Percentiles rank a stretch among this genome's conserved stretches.
Evolutionary conservation across 768 basidiomycete species (phyloP).

Genomic region (Lepiota brunneoincarnata): DNA sequence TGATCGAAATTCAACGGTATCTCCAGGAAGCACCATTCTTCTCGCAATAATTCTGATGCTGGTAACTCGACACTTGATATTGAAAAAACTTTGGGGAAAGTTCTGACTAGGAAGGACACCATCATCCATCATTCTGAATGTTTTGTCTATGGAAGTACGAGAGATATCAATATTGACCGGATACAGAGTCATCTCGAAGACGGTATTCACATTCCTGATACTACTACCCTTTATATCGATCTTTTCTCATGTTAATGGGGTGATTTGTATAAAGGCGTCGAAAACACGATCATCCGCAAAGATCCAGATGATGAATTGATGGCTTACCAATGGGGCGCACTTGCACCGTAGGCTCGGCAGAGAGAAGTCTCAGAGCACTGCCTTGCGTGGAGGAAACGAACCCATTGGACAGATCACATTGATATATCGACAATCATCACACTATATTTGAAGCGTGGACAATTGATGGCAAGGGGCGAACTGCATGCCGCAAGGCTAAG

Average conservation of each 20-base stretch:
- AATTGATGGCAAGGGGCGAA: neutral
- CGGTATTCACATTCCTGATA: too few species aligned
- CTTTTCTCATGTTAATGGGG: too few species aligned
- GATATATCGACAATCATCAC: neutral
- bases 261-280: too few species aligned
- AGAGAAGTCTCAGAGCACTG: neutral
- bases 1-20: neutral
- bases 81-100: constrained; percentile 38
- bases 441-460: neutral
- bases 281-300: too few species aligned
- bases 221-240: neutral
- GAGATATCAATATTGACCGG: too few species aligned
- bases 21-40: constrained; percentile 29
- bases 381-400: neutral
- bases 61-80: constrained; percentile 35
- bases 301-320: too few species aligned
- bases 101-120: constrained; percentile 22
- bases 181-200: too few species aligned
- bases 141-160: neutral
- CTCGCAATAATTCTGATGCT: constrained; percentile 40
- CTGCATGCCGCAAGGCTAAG: neutral
- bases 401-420: neutral
- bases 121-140: neutral
- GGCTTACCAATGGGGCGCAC: neutral
- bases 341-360: neutral